A percentile compares a stretch with the other conserved stretches of the same genome.
Conservation (phyloP, 768 basidiomycete genomes). For the Naganishia vishniacii region DNA sequence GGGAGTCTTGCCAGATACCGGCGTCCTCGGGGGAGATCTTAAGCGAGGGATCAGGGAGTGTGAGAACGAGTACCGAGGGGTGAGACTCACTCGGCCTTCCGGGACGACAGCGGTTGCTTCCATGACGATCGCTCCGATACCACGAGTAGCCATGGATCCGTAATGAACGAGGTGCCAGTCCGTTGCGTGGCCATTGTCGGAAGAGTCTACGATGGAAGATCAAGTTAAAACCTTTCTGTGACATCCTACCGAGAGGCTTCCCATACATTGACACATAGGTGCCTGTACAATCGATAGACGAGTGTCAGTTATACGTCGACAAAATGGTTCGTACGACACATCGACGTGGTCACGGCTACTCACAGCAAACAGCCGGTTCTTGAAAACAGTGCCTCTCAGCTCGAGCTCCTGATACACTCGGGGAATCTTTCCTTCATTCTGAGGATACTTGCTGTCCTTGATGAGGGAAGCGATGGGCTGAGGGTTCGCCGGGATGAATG, state of each 20-base stretch:
- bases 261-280: constrained; percentile 71
- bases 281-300: too few relatives aligned
- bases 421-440: constrained; percentile 55
- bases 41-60: constrained; percentile 40
- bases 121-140: constrained; percentile 63
- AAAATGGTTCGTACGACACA: too few relatives aligned
- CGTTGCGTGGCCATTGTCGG: constrained; percentile 67
- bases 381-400: constrained; percentile 61
- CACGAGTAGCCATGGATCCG: constrained; percentile 65
- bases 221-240: constrained; percentile 9
- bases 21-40: constrained; percentile 71
- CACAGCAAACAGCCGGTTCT: constrained; percentile 69
- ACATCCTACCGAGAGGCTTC: too few relatives aligned
- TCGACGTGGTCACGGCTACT: constrained; percentile 37
- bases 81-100: constrained; percentile 51
- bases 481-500: constrained; percentile 38
- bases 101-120: constrained; percentile 71
- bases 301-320: too few relatives aligned
- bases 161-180: constrained; percentile 80
- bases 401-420: constrained; percentile 63
- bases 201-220: constrained; percentile 52
- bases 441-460: constrained; percentile 46
- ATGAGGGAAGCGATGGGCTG: constrained; percentile 45
- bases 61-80: background rate
- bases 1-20: constrained; percentile 71